Evolutionary conservation across 2,329 filamentous ascomycete species (phyloP), one percentile per base, ranked within the genome.

Genomic region (Penicillium sp.): DNA sequence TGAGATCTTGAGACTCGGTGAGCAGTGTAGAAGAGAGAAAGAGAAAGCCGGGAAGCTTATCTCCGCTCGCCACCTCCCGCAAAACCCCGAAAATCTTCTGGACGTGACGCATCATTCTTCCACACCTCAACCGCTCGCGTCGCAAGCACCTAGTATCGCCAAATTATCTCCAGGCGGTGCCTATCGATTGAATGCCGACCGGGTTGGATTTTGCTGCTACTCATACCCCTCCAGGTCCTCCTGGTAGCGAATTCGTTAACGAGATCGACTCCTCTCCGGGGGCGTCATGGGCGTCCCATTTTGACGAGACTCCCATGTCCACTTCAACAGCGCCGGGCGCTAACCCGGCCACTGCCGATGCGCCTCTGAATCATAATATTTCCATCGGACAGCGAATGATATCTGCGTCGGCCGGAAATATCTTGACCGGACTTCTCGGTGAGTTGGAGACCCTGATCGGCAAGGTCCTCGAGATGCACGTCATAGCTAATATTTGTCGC

Each of bases 361-460:
- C 54, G 62, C 53, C 57, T 33, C 56, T 55, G 43, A 61, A 59
- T 33, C 68, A 69, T 29, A 58, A 93, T 60, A 91, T 96, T 63
- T 92, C 93, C 5, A 84, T 92, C 23, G 77, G 83, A 13, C 93
- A 98, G 79, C 95, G 93, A 80, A 99, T 99, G 95, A 75, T 96
- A 54, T 96, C 93, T 55, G 95, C 95, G 50, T 91, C 93, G 64
- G 89, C 89, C 54, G 95, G 95, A 58, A 98, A 93, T 76, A 78
- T 99, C 56, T 75, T 98, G 62, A 98, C 93, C 9, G 95, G 92
- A 21, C 76, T 98, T 26, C 83, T 98, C 43, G 91, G 93, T 96
- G 82, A 64, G 85, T 56, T 25, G 23, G 58, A 57, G 31, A 16
- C 50, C 52, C 27, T 43, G 26, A 54, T 53, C 33, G 33, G 39